Evolutionary conservation across 2,329 filamentous ascomycete genomes (phyloP).

Genomic region (Neofusicoccum kwambonambiense): DNA sequence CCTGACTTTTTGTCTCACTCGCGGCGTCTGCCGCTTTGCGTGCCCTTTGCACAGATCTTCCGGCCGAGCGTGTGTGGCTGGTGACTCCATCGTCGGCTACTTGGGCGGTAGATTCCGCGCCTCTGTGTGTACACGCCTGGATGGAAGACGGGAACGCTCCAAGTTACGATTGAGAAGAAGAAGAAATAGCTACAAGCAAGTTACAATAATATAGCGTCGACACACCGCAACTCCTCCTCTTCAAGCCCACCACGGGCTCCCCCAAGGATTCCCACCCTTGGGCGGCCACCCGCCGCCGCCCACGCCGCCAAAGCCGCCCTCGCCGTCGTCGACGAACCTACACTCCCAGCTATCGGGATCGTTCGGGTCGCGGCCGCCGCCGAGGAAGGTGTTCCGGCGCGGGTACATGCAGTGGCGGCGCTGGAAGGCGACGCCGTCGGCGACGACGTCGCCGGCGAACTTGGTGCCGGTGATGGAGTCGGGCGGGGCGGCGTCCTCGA

Average conservation of each 20-base stretch:
- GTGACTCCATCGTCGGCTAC: neutral
- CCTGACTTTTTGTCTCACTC: neutral
- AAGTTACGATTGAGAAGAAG: no score
- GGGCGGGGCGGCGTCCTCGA: conserved; percentile 43
- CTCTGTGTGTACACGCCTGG: no score
- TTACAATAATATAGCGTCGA: no score
- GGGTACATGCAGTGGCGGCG: conserved; percentile 36
- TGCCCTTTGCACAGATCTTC: neutral
- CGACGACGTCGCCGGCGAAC: conserved; percentile 23
- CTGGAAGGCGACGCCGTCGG: conserved; percentile 23
- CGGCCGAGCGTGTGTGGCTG: neutral
- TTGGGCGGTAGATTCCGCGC: neutral
- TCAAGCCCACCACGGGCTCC: no score
- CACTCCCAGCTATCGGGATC: conserved; percentile 34
- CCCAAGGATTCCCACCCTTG: no score
- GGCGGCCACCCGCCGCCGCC: no score
- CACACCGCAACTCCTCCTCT: no score
- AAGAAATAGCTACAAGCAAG: no score
- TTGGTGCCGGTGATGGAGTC: conserved; percentile 36
- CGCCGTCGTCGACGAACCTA: neutral
- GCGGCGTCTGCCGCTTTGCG: neutral
- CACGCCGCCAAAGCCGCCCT: no score
- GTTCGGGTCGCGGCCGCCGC: conserved; percentile 31
- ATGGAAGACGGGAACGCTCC: no score
- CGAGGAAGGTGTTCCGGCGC: conserved; percentile 33